Base-by-base conservation (phyloP, 768 basidiomycete species). In the Amanita pallidorosea region DNA sequence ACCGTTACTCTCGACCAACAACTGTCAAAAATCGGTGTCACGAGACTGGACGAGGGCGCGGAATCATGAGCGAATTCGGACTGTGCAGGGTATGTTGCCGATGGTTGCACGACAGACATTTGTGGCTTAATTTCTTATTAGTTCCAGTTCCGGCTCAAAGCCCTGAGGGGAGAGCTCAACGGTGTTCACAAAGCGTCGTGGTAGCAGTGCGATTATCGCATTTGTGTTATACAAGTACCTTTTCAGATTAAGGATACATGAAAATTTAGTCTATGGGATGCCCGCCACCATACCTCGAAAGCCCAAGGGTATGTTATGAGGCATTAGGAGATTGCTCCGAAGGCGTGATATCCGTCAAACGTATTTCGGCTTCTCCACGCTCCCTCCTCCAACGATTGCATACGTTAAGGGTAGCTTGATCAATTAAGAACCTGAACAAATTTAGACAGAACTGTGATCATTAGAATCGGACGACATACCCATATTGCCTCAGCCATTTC, bases 101-200 rank as follows among this genome's bases (percentile, higher is more conserved):
- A 7, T n/a, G 40, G 8, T 15, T 65, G 68, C 3, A 33, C 48
- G 33, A 17, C 8, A n/a, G 2, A 45, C 27, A 18, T 33, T 13
- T 20, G 13, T 25, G 17, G 35, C n/a, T 34, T 34, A 36, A 43
- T 52, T 33, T 22, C 38, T 47, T 38, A 23, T 50, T 33, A 96
- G 94, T 89, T 77, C 70, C 91, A 94, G 69, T 96, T 97, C 71
- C 79, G 93, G 34, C 59, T 88, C 43, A 88, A 92, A 61, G 94
- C 92, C 0, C 69, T 89, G 48, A 70, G 70, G 33, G 85, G 89
- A 4, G 84, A 94, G 58, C 70, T 96, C 25, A 84, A 88, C 17
- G 94, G 94, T 5, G 90, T 97, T 23, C 73, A 76, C 41, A 93
- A 95, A 60, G 90, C 93, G 7, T 88, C 84, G n/a, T 97, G 94